Percentiles rank a stretch among this genome's conserved stretches.
Evolutionary conservation across 768 basidiomycete species (phyloP).

Genomic region (Stropharia rugosoannulata): DNA sequence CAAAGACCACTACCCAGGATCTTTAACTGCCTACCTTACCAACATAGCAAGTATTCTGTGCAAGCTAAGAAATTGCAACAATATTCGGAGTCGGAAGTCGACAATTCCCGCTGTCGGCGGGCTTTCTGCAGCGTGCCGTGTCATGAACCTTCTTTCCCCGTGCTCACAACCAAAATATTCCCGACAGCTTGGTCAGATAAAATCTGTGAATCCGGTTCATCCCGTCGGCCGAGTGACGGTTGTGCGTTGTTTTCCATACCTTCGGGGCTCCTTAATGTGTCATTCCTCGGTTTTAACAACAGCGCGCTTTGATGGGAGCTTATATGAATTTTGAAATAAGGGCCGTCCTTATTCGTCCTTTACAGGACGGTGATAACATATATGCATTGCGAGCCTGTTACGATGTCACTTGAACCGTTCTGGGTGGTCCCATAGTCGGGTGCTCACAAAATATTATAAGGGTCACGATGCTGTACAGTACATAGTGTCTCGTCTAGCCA

Average conservation of each 20-base stretch:
- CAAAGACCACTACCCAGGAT: too few species aligned
- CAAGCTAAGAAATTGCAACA: too few species aligned
- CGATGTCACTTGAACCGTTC: not conserved
- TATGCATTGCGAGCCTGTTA: not conserved
- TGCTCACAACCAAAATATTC: not conserved
- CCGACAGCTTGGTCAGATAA: not conserved
- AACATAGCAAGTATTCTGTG: too few species aligned
- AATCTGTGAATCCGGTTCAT: too few species aligned
- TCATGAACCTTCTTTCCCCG: not conserved
- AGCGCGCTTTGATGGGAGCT: not conserved
- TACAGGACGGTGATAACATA: too few species aligned
- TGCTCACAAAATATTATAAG: not conserved
- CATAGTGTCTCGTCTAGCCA: not conserved
- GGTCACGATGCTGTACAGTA: not conserved
- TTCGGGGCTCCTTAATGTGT: conserved; percentile 1
- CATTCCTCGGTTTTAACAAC: not conserved
- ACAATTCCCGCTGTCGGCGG: not conserved
- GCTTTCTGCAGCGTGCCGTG: not conserved
- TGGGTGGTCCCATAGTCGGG: not conserved
- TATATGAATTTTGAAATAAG: too few species aligned
- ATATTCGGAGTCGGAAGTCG: not conserved
- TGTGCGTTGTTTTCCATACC: not conserved
- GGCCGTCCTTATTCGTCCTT: too few species aligned
- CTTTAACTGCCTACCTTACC: too few species aligned
- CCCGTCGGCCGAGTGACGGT: too few species aligned